phyloP scores from a whole-genome alignment of 2,329 filamentous ascomycete genomes.

The Claviceps sp. region DNA sequence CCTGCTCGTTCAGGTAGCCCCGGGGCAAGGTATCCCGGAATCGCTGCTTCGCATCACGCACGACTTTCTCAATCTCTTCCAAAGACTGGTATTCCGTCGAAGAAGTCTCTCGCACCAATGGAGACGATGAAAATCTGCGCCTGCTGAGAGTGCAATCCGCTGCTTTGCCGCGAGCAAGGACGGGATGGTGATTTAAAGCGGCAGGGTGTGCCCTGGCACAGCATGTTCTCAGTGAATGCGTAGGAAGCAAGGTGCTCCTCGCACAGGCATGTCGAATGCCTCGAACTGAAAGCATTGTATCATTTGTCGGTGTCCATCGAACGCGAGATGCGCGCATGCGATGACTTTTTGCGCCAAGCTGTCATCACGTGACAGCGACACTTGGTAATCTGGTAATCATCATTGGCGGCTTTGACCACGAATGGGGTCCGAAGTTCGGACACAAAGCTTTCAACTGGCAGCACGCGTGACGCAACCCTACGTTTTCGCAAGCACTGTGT shows the following conservation, averaged over 20 bases:
- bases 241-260: slow-evolving; percentile 12
- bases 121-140: slow-evolving; percentile 18
- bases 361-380: slow-evolving; percentile 17
- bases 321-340: no score
- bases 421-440: no score
- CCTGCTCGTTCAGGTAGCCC: slow-evolving; percentile 53
- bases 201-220: background rate
- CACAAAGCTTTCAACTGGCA: no score
- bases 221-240: slow-evolving; percentile 3
- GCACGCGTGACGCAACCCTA: no score
- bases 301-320: background rate
- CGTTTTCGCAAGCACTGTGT: no score
- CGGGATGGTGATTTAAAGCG: background rate
- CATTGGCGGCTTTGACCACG: slow-evolving; percentile 5
- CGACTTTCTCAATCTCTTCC: slow-evolving; percentile 44
- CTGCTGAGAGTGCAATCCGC: background rate
- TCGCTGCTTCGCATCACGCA: slow-evolving; percentile 56
- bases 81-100: background rate
- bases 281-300: slow-evolving; percentile 21
- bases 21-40: slow-evolving; percentile 68
- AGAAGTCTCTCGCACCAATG: slow-evolving; percentile 11
- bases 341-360: slow-evolving; percentile 13
- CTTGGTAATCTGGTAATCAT: slow-evolving; percentile 6
- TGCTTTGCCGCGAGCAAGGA: background rate
- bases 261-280: slow-evolving; percentile 21